These are phyloP conservation scores for Parathielavia appendiculata DNA, from an alignment of 495 filamentous ascomycete species.

Conservation along the genomic window DNA sequence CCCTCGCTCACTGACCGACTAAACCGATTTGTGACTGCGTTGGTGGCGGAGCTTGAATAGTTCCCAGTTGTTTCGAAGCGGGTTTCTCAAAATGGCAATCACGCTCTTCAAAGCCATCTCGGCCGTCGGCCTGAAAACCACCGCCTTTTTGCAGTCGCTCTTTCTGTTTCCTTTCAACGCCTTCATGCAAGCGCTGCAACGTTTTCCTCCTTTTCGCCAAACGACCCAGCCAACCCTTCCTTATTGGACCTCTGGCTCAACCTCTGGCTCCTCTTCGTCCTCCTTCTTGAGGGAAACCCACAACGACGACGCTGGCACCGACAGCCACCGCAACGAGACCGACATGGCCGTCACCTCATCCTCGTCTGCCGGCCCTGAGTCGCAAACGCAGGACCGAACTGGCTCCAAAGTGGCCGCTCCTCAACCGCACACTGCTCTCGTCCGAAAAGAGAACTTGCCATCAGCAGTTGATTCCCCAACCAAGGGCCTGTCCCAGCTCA, in stretches of 20 bases:
- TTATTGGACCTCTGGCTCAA: background rate
- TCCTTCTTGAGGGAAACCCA: background rate
- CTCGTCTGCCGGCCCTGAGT: slow-evolving; percentile 10
- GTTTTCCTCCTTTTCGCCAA: slow-evolving; percentile 12
- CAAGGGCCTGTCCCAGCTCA: slow-evolving; percentile 8
- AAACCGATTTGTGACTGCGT: background rate
- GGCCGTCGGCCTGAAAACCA: slow-evolving; percentile 25
- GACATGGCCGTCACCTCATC: slow-evolving; percentile 17
- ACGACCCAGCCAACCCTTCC: slow-evolving; percentile 13
- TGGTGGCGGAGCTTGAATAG: slow-evolving; percentile 1
- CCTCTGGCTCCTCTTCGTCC: slow-evolving; percentile 4
- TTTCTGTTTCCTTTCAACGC: slow-evolving; percentile 23
- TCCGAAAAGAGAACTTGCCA: slow-evolving; percentile 16
- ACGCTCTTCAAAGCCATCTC: slow-evolving; percentile 23
- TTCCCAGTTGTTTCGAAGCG: background rate
- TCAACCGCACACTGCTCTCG: slow-evolving; percentile 16
- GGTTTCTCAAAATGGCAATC: slow-evolving; percentile 26
- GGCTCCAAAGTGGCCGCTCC: slow-evolving; percentile 23
- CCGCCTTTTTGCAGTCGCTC: slow-evolving; percentile 26
- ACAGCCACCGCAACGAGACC: background rate
- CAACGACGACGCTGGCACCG: slow-evolving; percentile 3
- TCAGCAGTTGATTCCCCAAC: background rate
- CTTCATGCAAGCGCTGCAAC: slow-evolving; percentile 18
- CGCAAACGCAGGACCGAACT: slow-evolving; percentile 2
- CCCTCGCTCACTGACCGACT: background rate